These are phyloP conservation scores for Elaeagnus macrophylla DNA, from an alignment of 306 rosid species.

Conservation along the genomic window DNA sequence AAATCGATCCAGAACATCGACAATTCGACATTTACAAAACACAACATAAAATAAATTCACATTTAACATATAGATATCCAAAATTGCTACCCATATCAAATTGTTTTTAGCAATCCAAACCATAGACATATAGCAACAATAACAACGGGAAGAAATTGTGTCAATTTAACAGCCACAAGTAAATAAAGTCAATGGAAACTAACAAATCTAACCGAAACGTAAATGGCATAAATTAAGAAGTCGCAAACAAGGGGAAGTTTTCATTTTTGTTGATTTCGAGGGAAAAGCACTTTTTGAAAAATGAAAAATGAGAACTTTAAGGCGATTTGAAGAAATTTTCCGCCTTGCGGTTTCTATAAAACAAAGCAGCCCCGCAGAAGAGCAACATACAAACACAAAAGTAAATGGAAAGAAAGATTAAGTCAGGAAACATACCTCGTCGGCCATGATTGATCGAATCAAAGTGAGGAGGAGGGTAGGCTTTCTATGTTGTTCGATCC, in stretches of 20 bases:
- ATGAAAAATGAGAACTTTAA: not conserved
- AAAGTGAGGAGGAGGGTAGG: not conserved
- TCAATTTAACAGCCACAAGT: not conserved
- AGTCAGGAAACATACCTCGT: slow-evolving; percentile 25
- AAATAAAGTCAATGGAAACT: not conserved
- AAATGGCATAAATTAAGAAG: no score
- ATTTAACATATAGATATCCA: not conserved
- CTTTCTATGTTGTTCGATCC: not conserved
- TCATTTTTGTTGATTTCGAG: no score
- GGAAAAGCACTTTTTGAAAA: no score
- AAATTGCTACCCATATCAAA: not conserved
- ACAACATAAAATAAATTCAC: not conserved
- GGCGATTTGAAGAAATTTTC: not conserved
- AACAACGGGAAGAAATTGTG: not conserved
- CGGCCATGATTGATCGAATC: slow-evolving; percentile 44
- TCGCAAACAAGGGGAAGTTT: no score
- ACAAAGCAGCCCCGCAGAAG: no score
- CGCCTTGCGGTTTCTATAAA: not conserved
- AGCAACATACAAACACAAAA: not conserved
- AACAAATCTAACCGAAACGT: not conserved
- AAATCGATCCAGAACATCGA: no score
- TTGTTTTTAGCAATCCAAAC: not conserved
- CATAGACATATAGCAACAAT: not conserved
- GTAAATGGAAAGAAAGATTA: slow-evolving; percentile 1
- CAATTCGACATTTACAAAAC: not conserved